Conservation (phyloP, 73 alveolate species). For the Blepharisma japonicum region DNA sequence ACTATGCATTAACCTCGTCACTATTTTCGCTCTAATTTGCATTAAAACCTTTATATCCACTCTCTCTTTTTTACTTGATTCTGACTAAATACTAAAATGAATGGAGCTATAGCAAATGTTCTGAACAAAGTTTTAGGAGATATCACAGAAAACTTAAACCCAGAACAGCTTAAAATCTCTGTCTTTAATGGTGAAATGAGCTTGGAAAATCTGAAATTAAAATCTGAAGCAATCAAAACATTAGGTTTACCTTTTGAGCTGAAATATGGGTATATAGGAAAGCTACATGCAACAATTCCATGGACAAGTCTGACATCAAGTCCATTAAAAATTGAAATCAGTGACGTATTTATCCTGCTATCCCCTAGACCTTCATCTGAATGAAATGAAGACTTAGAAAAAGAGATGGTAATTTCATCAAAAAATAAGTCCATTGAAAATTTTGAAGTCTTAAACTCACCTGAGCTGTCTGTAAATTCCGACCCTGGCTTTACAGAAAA, state of each 20-base stretch:
- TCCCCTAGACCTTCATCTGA: slow-evolving; percentile 43
- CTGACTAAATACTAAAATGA: slow-evolving; percentile 31
- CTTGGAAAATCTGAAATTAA: slow-evolving; percentile 69
- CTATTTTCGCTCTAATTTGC: no score
- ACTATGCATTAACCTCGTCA: no score
- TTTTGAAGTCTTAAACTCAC: slow-evolving; percentile 18
- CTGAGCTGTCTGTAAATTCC: slow-evolving; percentile 34
- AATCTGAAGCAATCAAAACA: slow-evolving; percentile 64
- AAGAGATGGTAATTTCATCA: slow-evolving; percentile 36
- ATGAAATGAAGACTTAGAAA: slow-evolving; percentile 41
- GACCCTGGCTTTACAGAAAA: slow-evolving; percentile 72
- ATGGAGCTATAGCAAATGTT: slow-evolving; percentile 71
- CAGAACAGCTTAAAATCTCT: slow-evolving; percentile 63
- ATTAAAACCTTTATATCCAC: no score
- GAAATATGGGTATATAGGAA: slow-evolving; percentile 70
- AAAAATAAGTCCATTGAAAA: slow-evolving; percentile 26
- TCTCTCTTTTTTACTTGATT: no score
- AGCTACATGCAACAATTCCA: slow-evolving; percentile 70
- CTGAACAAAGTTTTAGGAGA: slow-evolving; percentile 77
- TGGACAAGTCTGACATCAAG: slow-evolving; percentile 78
- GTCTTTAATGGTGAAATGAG: slow-evolving; percentile 76
- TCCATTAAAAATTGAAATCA: slow-evolving; percentile 72
- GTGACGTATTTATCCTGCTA: slow-evolving; percentile 62
- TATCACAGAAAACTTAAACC: slow-evolving; percentile 73
- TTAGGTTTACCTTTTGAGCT: slow-evolving; percentile 72